Evolutionary conservation across 1,284 basidiomycete genomes (phyloP), one percentile per base, ranked within the genome.

Genomic region (Ganoderma lucidum): DNA sequence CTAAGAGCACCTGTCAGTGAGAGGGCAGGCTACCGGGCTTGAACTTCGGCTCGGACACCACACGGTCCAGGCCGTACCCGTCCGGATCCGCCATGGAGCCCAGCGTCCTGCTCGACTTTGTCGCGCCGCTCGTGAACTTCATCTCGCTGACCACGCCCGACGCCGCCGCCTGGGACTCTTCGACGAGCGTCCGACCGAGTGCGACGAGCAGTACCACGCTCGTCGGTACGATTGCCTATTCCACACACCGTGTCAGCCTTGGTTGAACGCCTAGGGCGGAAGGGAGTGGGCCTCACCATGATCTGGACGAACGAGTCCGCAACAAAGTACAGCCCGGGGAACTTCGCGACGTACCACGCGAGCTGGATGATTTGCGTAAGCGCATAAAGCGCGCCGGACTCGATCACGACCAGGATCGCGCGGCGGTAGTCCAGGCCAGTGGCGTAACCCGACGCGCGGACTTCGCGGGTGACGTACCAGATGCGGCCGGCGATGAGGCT

Each of bases 361-460:
- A 66, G 65, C 60, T 66, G 65, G 59, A 66, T 35, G 45, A 66
- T 35, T 41, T 61, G 65, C 28, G 63, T 65, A 41, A 65, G 32
- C 63, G 63, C 63, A 45, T 66, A 66, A 5, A 66, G 58, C 10
- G 65, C 55, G 14, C 65, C 65, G 32, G 58, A 61, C 32, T 66
- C 65, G 65, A 66, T 45, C 28, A 66, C 65, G 45, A 66, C 28
- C n/a, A 66, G 28, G 19, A 66, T 66, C 39, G 58, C 65, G 35
- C 60, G 58, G 28, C 59, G 60, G 58, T 60, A 66, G 14, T 60
- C 58, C 5, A 32, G 37, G 58, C 65, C 65, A 45, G 37, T 48
- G 3, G 32, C 32, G 19, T 53, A 32, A 32, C 44, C 48, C 35
- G 32, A 28, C 3, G 32, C n/a, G 44, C 48, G 48, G 45, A 55